A percentile compares a stretch with the other conserved stretches of the same genome.
Evolutionary conservation across 306 rosid genomes (phyloP).

Genomic region (Medicago lupulina): DNA sequence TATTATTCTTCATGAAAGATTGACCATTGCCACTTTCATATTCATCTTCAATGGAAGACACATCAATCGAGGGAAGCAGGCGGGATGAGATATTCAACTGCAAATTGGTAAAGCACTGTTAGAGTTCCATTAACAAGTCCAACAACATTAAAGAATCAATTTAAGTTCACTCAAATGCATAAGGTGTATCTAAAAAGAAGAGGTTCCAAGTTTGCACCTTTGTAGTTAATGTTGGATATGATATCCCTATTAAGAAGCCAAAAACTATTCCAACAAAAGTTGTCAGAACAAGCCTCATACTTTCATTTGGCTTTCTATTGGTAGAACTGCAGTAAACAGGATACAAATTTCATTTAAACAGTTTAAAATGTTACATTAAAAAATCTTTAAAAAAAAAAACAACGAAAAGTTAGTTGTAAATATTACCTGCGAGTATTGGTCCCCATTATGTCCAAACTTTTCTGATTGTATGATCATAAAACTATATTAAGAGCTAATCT

Average conservation of each 20-base stretch:
- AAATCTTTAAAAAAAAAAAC: constrained; percentile 20
- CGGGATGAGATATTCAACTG: constrained; percentile 82
- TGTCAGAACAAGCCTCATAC: constrained; percentile 79
- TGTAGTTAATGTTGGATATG: constrained; percentile 79
- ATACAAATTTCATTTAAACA: constrained; percentile 40
- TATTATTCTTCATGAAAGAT: constrained; percentile 50
- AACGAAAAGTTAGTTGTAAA: constrained; percentile 36
- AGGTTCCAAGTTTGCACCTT: constrained; percentile 60
- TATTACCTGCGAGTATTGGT: constrained; percentile 76
- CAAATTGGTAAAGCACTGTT: constrained; percentile 37
- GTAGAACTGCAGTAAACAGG: constrained; percentile 65
- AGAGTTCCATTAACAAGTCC: constrained; percentile 36
- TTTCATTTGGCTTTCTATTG: constrained; percentile 81
- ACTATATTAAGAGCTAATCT: constrained; percentile 53
- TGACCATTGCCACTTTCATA: constrained; percentile 49
- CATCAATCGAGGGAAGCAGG: constrained; percentile 69
- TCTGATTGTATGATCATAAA: constrained; percentile 51
- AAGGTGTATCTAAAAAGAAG: constrained; percentile 22
- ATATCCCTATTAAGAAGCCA: constrained; percentile 88
- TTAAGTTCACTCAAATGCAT: constrained; percentile 23
- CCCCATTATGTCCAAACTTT: constrained; percentile 76
- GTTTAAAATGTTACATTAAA: constrained; percentile 16
- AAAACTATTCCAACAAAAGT: constrained; percentile 84
- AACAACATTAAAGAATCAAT: constrained; percentile 33
- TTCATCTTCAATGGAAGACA: constrained; percentile 53